Conservation (phyloP, 768 basidiomycete genomes). For the Pleurotus cornucopiae region DNA sequence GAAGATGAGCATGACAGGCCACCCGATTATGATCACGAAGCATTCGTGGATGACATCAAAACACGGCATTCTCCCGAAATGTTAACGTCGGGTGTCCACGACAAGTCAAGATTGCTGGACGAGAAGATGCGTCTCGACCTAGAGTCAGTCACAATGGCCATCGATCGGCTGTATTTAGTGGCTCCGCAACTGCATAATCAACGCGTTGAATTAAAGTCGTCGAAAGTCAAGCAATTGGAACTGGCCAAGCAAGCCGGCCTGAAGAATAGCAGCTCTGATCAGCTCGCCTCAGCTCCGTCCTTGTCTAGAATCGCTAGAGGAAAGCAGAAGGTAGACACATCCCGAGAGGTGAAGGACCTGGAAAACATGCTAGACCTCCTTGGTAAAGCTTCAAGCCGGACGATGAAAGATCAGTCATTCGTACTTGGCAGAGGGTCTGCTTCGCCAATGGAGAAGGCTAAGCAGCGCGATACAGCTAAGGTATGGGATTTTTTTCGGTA, state of each 20-base stretch:
- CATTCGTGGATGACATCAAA: constrained; percentile 26
- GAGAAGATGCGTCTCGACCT: constrained; percentile 88
- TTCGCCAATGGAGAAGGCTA: constrained; percentile 48
- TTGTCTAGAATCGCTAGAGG: constrained; percentile 15
- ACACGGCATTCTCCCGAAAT: constrained; percentile 20
- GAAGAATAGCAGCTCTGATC: constrained; percentile 11
- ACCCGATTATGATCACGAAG: constrained; percentile 52
- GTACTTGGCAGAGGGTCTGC: constrained; percentile 59
- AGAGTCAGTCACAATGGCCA: constrained; percentile 80
- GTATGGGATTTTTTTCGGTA: constrained; percentile 30
- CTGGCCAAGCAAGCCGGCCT: constrained; percentile 49
- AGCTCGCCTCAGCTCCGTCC: constrained; percentile 11
- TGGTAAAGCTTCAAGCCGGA: constrained; percentile 65
- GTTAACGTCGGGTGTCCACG: constrained; percentile 14
- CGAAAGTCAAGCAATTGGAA: constrained; percentile 72
- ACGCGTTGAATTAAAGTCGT: constrained; percentile 80
- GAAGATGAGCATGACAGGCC: constrained; percentile 35
- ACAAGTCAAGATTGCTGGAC: constrained; percentile 23
- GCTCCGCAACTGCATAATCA: constrained; percentile 90
- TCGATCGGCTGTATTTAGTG: constrained; percentile 82
- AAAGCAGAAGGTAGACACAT: constrained; percentile 40
- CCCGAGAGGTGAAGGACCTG: constrained; percentile 46
- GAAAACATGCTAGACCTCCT: constrained; percentile 71
- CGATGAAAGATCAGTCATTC: constrained; percentile 67
- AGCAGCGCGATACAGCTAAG: constrained; percentile 58